Percentiles rank a stretch among this genome's conserved stretches.
phyloP scores from a whole-genome alignment of 495 filamentous ascomycete species.

The Penicillium antarcticum region DNA sequence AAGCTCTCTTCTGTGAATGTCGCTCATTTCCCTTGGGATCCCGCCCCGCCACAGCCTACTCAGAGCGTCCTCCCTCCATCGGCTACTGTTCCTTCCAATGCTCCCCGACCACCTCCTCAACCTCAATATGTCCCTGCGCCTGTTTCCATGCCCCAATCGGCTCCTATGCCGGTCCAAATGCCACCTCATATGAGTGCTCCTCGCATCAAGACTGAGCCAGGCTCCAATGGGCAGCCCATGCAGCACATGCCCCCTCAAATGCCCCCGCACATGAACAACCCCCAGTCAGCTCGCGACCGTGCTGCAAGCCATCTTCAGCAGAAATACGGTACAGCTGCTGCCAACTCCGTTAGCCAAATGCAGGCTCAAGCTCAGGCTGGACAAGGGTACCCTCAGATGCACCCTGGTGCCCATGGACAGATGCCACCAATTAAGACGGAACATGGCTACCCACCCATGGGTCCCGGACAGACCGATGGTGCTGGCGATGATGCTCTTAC shows the following conservation, averaged over 20 bases:
- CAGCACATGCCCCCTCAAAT: conserved; percentile 34
- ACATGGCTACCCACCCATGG: conserved; percentile 41
- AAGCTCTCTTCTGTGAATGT: conserved; percentile 79
- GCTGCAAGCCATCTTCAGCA: conserved; percentile 65
- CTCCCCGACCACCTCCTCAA: conserved; percentile 35
- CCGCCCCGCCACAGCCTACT: conserved; percentile 50
- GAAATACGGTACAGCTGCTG: conserved; percentile 69
- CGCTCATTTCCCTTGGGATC: conserved; percentile 95
- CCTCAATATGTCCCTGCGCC: conserved; percentile 33
- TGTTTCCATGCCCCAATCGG: conserved; percentile 32
- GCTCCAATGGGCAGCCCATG: conserved; percentile 47
- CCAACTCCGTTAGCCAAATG: conserved; percentile 64
- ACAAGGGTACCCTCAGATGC: conserved; percentile 42
- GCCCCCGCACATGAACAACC: conserved; percentile 36
- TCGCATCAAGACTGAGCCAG: conserved; percentile 74
- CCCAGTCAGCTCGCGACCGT: conserved; percentile 58
- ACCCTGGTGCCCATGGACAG: conserved; percentile 43
- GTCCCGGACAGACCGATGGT: conserved; percentile 70
- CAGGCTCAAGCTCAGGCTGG: conserved; percentile 45
- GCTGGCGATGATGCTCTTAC: conserved; percentile 45
- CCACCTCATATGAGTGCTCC: conserved; percentile 31
- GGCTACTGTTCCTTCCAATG: conserved; percentile 60
- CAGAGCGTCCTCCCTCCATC: conserved; percentile 41
- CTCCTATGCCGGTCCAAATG: conserved; percentile 12
- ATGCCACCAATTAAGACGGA: conserved; percentile 48